Evolutionary conservation across 371 early-diverging fungal species (phyloP).

Genomic region (Nematocida displodere): DNA sequence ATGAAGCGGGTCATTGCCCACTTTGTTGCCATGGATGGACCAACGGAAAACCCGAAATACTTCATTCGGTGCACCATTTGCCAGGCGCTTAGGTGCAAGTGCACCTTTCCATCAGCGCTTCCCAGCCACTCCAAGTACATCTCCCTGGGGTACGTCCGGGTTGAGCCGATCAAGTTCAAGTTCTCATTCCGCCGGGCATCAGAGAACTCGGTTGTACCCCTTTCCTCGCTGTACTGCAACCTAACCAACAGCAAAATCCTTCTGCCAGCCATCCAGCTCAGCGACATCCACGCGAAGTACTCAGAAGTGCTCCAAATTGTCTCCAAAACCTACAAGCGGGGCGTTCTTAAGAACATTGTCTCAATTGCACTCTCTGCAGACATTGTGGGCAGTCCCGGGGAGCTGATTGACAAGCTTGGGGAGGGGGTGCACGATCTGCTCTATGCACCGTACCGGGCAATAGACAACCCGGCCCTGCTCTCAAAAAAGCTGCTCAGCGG

Average conservation of each 20-base stretch:
- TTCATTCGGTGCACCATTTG: slow-evolving; percentile 42
- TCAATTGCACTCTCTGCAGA: slow-evolving; percentile 46
- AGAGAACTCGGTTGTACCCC: slow-evolving; percentile 27
- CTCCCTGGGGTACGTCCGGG: slow-evolving; percentile 16
- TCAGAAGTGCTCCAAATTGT: slow-evolving; percentile 25
- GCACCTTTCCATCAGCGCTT: background rate
- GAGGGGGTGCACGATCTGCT: slow-evolving; percentile 50
- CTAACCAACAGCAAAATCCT: slow-evolving; percentile 45
- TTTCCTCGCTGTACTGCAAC: slow-evolving; percentile 47
- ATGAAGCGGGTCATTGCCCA: slow-evolving; percentile 41
- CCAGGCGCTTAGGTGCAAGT: slow-evolving; percentile 3
- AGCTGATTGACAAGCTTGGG: slow-evolving; percentile 42
- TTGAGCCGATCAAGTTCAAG: slow-evolving; percentile 39
- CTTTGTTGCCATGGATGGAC: slow-evolving; percentile 29
- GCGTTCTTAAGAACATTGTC: slow-evolving; percentile 34
- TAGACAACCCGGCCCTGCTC: slow-evolving; percentile 45
- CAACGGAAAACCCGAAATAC: slow-evolving; percentile 47
- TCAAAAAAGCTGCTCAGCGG: slow-evolving; percentile 38
- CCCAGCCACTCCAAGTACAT: background rate
- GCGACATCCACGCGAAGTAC: slow-evolving; percentile 19
- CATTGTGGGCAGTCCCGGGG: slow-evolving; percentile 42
- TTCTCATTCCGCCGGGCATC: slow-evolving; percentile 35
- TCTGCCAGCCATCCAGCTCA: slow-evolving; percentile 27
- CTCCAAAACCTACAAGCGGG: slow-evolving; percentile 36
- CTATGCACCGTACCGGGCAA: slow-evolving; percentile 39